A percentile compares a stretch with the other conserved stretches of the same genome.
Evolutionary conservation across 1,139 yeast species (phyloP).

Genomic region (Lodderomyces parapsilosis): DNA sequence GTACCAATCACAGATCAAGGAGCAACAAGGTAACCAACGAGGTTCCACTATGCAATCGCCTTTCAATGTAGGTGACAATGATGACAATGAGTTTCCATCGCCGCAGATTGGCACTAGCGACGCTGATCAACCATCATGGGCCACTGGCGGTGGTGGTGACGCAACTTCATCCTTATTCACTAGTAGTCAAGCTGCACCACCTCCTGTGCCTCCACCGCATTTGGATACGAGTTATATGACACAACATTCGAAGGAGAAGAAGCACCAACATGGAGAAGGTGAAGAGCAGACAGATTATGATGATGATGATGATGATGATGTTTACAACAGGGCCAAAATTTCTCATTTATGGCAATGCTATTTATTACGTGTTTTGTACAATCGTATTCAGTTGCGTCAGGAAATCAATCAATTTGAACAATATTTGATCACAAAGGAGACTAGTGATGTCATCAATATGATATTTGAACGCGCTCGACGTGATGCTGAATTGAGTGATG

Average conservation of each 20-base stretch:
- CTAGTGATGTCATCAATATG: conserved; percentile 4
- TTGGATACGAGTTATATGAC: conserved; percentile 15
- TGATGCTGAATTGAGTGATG: background rate
- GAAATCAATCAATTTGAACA: conserved; percentile 39
- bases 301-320: background rate
- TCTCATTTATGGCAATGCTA: conserved; percentile 39
- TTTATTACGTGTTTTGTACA: conserved; percentile 34
- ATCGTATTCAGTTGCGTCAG: conserved; percentile 42
- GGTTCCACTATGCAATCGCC: background rate
- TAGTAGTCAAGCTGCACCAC: conserved; percentile 5
- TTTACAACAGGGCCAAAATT: conserved; percentile 8
- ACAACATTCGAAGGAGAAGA: conserved; percentile 5
- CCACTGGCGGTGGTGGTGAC: too few relatives aligned
- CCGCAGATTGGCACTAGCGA: conserved; percentile 7
- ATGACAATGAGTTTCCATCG: conserved; percentile 8
- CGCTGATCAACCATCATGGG: background rate
- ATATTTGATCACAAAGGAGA: conserved; percentile 21
- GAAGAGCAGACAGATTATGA: too few relatives aligned
- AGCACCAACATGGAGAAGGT: conserved; percentile 5
- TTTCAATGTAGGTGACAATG: background rate
- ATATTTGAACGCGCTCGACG: conserved; percentile 4
- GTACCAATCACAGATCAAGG: background rate
- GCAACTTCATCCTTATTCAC: conserved; percentile 10
- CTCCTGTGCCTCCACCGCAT: conserved; percentile 30
- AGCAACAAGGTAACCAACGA: background rate